Percentiles rank a stretch among this genome's conserved stretches.
phyloP scores from a whole-genome alignment of 2,329 filamentous ascomycete species.

The Colletotrichum magnum region DNA sequence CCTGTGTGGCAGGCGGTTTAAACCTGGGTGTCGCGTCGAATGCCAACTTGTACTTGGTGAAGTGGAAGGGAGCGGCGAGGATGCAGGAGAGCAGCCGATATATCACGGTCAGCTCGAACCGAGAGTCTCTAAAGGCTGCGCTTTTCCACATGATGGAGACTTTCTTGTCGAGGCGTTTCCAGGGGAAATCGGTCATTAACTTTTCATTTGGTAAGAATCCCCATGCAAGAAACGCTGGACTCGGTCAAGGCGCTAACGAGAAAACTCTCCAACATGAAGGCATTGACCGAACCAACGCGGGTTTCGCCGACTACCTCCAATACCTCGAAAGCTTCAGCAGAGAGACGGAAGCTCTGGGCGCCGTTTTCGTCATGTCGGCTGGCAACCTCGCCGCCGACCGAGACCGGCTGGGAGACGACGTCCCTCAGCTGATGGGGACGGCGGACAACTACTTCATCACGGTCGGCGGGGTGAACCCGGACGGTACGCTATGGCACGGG shows the following conservation, averaged over 20 bases:
- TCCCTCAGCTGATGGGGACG: conserved; percentile 5
- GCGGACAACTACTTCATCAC: conserved; percentile 11
- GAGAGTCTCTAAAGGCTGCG: neutral
- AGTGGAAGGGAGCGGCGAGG: conserved; percentile 11
- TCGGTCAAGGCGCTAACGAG: too few species aligned
- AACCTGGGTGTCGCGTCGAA: conserved; percentile 19
- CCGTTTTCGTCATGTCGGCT: conserved; percentile 12
- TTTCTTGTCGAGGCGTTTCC: neutral
- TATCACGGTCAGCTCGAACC: neutral
- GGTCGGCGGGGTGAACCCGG: conserved; percentile 4
- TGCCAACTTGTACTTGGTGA: conserved; percentile 19
- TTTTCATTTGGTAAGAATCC: conserved; percentile 16
- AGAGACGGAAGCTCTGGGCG: neutral
- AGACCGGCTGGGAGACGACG: neutral
- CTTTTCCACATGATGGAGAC: neutral
- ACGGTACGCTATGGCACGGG: conserved; percentile 3
- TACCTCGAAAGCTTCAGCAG: conserved; percentile 1
- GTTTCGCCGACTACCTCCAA: neutral
- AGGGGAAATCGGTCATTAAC: conserved; percentile 15
- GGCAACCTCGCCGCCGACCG: neutral
- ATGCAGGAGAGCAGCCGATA: neutral
- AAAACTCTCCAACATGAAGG: neutral
- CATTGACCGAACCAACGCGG: neutral
- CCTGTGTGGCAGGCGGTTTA: conserved; percentile 13
- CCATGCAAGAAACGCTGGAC: too few species aligned